Evolutionary conservation across 805 yeast species (phyloP).

Genomic region (Kuraishia capsulata): DNA sequence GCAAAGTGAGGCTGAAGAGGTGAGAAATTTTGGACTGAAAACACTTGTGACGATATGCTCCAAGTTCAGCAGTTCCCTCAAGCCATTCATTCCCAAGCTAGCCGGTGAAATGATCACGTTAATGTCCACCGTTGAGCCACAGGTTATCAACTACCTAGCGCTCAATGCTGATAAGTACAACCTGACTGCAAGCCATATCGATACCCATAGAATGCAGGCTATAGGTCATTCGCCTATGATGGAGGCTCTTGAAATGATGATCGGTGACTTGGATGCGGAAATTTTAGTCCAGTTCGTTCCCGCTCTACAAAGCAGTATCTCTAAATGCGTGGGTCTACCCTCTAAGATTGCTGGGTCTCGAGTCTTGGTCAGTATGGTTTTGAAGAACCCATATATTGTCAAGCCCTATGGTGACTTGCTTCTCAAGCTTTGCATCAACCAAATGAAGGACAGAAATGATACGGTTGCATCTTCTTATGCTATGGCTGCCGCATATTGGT

Average conservation of each 20-base stretch:
- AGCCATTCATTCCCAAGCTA: conserved; percentile 60
- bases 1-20: conserved; percentile 80
- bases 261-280: conserved; percentile 47
- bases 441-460: conserved; percentile 61
- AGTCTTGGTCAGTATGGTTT: conserved; percentile 55
- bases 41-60: conserved; percentile 67
- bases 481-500: conserved; percentile 67
- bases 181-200: conserved; percentile 60
- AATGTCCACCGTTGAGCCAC: conserved; percentile 89
- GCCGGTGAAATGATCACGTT: conserved; percentile 59
- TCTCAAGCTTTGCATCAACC: conserved; percentile 45
- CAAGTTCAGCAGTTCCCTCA: conserved; percentile 49
- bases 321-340: conserved; percentile 77
- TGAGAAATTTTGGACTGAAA: conserved; percentile 62
- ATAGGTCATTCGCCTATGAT: conserved; percentile 80
- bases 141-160: conserved; percentile 74
- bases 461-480: conserved; percentile 73
- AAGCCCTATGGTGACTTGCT: conserved; percentile 53
- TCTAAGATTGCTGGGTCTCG: conserved; percentile 81
- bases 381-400: conserved; percentile 37
- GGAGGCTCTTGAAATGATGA: conserved; percentile 70
- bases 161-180: conserved; percentile 87
- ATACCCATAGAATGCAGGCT: conserved; percentile 64
- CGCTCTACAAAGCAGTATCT: conserved; percentile 45
- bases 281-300: conserved; percentile 39